phyloP scores from a whole-genome alignment of 2,329 filamentous ascomycete species.

The Leptosphaerulina australis region DNA sequence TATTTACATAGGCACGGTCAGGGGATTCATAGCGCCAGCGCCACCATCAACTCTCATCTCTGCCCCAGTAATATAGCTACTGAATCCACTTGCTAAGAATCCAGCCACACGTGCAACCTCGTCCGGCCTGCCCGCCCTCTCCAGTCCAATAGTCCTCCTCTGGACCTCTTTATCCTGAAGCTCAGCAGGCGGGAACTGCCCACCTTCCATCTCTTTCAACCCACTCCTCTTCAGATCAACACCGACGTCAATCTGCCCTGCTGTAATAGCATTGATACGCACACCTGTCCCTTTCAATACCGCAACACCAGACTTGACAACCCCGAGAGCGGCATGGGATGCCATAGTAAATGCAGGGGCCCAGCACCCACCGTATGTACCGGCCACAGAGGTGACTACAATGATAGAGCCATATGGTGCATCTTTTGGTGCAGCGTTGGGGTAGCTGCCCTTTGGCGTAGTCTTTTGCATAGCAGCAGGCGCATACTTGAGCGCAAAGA shows the following conservation, averaged over 20 bases:
- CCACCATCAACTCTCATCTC: conserved; percentile 69
- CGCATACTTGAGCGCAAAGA: conserved; percentile 69
- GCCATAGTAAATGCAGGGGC: conserved; percentile 67
- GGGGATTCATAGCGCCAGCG: conserved; percentile 52
- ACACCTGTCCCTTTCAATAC: conserved; percentile 64
- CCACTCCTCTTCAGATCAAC: conserved; percentile 51
- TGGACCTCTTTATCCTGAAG: conserved; percentile 59
- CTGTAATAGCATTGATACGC: conserved; percentile 62
- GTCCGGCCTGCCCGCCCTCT: conserved; percentile 62
- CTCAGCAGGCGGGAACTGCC: conserved; percentile 62
- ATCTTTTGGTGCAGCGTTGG: conserved; percentile 66
- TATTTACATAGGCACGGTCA: conserved; percentile 45
- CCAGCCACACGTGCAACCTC: conserved; percentile 67
- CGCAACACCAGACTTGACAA: conserved; percentile 64
- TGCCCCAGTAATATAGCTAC: conserved; percentile 65
- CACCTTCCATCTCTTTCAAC: conserved; percentile 52
- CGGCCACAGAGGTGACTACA: conserved; percentile 64
- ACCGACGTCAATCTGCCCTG: conserved; percentile 56
- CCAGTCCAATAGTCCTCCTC: conserved; percentile 61
- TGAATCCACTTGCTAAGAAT: conserved; percentile 68
- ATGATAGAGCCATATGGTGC: conserved; percentile 67
- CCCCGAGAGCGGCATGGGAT: conserved; percentile 65
- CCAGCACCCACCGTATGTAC: conserved; percentile 64
- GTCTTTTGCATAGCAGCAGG: conserved; percentile 68
- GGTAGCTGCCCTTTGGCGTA: conserved; percentile 60